Conservation (phyloP, 2,329 filamentous ascomycete genomes). For the Geosmithia putterillii region DNA sequence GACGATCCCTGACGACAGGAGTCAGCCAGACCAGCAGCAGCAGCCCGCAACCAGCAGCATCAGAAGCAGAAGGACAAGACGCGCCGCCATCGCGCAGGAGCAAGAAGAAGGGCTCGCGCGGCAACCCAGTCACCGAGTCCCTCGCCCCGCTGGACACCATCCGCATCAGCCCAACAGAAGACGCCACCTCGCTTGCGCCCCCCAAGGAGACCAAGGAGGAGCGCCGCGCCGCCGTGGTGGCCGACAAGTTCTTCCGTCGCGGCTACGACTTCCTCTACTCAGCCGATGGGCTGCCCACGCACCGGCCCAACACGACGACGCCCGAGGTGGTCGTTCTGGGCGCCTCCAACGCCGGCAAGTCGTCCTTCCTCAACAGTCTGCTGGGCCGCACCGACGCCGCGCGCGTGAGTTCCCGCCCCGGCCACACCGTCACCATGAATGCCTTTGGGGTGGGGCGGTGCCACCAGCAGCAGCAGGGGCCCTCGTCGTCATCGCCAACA, state of each 20-base stretch:
- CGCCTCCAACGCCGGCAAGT: slow-evolving; percentile 84
- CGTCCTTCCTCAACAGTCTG: slow-evolving; percentile 75
- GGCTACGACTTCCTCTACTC: slow-evolving; percentile 33
- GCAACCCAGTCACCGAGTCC: not conserved
- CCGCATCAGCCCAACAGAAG: not conserved
- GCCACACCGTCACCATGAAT: slow-evolving; percentile 42
- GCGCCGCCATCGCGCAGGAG: too few relatives aligned
- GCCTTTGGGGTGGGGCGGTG: slow-evolving; percentile 39
- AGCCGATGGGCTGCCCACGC: slow-evolving; percentile 31
- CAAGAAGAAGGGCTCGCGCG: not conserved
- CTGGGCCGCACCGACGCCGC: slow-evolving; percentile 37
- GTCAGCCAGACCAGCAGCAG: too few relatives aligned
- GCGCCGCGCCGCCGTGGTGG: slow-evolving; percentile 11
- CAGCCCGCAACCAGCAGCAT: too few relatives aligned
- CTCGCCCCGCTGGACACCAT: slow-evolving; percentile 1
- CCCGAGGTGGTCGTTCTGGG: slow-evolving; percentile 67
- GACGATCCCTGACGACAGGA: not conserved
- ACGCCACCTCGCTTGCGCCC: not conserved
- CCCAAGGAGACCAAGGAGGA: slow-evolving; percentile 7
- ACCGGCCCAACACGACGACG: slow-evolving; percentile 36
- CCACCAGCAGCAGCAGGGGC: slow-evolving; percentile 7
- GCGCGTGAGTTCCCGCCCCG: slow-evolving; percentile 35
- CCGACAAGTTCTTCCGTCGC: slow-evolving; percentile 18
- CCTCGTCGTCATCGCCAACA: too few relatives aligned
- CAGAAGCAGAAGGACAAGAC: too few relatives aligned